A percentile compares a stretch with the other conserved stretches of the same genome.
These are phyloP conservation scores for Neospermospora avenae DNA, from an alignment of 2,329 filamentous ascomycete genomes.

Conservation along the genomic window DNA sequence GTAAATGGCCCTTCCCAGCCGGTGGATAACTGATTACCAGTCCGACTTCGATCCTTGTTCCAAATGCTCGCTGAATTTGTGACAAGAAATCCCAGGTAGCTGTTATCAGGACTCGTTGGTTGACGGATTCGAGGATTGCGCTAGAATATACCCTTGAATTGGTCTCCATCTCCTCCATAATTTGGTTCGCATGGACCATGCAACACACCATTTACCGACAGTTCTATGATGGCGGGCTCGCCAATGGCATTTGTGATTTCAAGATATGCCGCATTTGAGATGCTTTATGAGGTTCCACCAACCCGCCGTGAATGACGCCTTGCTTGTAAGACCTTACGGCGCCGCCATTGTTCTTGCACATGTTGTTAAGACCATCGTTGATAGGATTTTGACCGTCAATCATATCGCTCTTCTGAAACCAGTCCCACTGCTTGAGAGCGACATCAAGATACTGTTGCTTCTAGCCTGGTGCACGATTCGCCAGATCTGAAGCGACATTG, in stretches of 20 bases:
- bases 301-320: slow-evolving; percentile 56
- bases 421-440: slow-evolving; percentile 46
- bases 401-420: slow-evolving; percentile 49
- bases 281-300: slow-evolving; percentile 55
- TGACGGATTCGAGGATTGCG: slow-evolving; percentile 58
- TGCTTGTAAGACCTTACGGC: slow-evolving; percentile 55
- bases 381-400: slow-evolving; percentile 46
- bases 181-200: slow-evolving; percentile 52
- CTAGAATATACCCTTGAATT: slow-evolving; percentile 73
- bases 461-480: slow-evolving; percentile 52
- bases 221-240: slow-evolving; percentile 46
- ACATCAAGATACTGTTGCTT: slow-evolving; percentile 53
- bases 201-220: slow-evolving; percentile 48
- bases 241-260: slow-evolving; percentile 48
- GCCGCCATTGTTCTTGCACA: slow-evolving; percentile 47
- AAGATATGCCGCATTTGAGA: slow-evolving; percentile 44
- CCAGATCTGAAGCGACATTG: slow-evolving; percentile 50
- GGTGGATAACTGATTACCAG: slow-evolving; percentile 50
- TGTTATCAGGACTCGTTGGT: slow-evolving; percentile 44
- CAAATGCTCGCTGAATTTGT: slow-evolving; percentile 66
- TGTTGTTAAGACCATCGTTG: slow-evolving; percentile 49
- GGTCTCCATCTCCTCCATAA: slow-evolving; percentile 47
- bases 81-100: slow-evolving; percentile 53
- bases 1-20: slow-evolving; percentile 62
- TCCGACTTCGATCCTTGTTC: slow-evolving; percentile 50